Conservation (phyloP, 306 rosid species). For the Nissolia schottii region DNA sequence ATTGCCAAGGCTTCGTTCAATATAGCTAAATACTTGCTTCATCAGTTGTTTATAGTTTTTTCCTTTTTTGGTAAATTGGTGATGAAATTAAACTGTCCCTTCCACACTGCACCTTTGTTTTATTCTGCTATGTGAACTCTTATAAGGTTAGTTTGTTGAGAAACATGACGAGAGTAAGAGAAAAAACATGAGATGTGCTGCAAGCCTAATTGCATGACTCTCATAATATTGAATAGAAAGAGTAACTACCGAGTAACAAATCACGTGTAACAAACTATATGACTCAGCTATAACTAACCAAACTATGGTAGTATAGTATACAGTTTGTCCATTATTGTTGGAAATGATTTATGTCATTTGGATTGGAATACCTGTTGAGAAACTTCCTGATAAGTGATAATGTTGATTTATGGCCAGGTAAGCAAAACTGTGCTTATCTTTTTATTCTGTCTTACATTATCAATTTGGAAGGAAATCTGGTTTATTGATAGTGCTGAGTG, state of each 20-base stretch:
- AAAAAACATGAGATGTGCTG: neutral
- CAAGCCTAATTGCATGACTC: neutral
- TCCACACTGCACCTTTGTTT: neutral
- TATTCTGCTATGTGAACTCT: neutral
- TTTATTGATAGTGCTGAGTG: neutral
- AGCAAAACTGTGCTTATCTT: neutral
- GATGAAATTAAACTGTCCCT: neutral
- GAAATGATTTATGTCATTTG: neutral
- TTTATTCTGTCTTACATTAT: neutral
- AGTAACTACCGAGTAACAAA: neutral
- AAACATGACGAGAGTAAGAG: neutral
- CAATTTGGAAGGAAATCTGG: neutral
- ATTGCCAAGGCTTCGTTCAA: neutral
- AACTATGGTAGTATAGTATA: neutral
- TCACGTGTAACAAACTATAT: neutral
- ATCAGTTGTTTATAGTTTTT: neutral
- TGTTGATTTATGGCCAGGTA: neutral
- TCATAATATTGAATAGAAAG: neutral
- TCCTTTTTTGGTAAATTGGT: neutral
- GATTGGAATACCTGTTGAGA: neutral
- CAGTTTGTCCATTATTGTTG: neutral
- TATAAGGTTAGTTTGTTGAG: neutral
- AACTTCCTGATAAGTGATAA: neutral
- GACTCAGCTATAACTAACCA: neutral
- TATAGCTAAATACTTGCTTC: neutral